These are phyloP conservation scores for Ceratobasidium papillatum DNA, from an alignment of 1,284 basidiomycete genomes.

Conservation along the genomic window DNA sequence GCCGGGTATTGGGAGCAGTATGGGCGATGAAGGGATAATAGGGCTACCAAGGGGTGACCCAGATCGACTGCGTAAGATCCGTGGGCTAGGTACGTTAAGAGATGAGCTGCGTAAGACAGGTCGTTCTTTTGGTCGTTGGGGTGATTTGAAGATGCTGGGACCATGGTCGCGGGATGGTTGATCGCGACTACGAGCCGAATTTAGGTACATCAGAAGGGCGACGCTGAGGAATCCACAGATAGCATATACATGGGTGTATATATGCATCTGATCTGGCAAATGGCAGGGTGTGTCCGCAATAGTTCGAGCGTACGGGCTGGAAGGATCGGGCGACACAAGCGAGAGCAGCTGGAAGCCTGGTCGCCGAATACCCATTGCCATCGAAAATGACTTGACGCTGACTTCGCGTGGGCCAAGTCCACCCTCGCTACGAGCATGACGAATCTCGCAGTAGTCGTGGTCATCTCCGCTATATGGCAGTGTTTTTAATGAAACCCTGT, in stretches of 20 bases:
- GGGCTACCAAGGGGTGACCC: constrained; percentile 5
- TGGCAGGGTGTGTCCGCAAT: constrained; percentile 67
- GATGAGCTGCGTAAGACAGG: constrained; percentile 25
- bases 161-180: background rate
- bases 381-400: constrained; percentile 86
- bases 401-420: constrained; percentile 64
- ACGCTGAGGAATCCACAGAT: constrained; percentile 60
- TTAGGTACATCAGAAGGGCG: constrained; percentile 49
- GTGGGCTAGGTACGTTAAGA: constrained; percentile 23
- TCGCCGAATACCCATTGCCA: constrained; percentile 74
- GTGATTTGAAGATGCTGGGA: background rate
- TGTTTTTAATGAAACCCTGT: constrained; percentile 49
- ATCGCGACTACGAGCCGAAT: background rate
- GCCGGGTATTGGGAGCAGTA: constrained; percentile 4
- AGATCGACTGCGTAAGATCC: constrained; percentile 28
- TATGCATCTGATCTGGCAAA: constrained; percentile 71
- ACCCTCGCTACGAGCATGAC: constrained; percentile 55
- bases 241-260: constrained; percentile 68
- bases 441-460: constrained; percentile 86
- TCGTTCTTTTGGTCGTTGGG: background rate
- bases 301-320: constrained; percentile 51
- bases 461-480: constrained; percentile 71
- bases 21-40: constrained; percentile 24
- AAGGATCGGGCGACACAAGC: constrained; percentile 59
- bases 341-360: constrained; percentile 90